Percentiles rank a stretch among this genome's conserved stretches.
phyloP scores from a whole-genome alignment of 768 basidiomycete species.

The Amanita muscaria region DNA sequence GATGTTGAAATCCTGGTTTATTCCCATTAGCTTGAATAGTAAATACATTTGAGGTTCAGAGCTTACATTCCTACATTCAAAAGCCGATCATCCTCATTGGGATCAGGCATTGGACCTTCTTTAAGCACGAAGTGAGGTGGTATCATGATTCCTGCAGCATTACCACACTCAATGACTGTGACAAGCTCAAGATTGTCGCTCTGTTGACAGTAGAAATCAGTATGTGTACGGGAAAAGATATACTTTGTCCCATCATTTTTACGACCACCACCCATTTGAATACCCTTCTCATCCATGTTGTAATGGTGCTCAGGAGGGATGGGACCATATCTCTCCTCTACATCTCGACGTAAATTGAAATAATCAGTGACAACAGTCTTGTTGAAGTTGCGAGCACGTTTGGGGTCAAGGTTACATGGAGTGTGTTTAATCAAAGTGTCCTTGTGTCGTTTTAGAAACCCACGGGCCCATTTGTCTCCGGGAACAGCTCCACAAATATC shows the following conservation, averaged over 20 bases:
- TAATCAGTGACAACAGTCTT: not conserved
- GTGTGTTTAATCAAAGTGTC: constrained; percentile 11
- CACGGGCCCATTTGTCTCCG: constrained; percentile 10
- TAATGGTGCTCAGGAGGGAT: constrained; percentile 24
- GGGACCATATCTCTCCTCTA: constrained; percentile 13
- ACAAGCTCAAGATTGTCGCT: constrained; percentile 32
- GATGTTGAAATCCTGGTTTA: constrained; percentile 18
- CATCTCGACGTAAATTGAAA: constrained; percentile 13
- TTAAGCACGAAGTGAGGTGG: constrained; percentile 22
- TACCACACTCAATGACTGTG: constrained; percentile 32
- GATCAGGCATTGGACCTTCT: constrained; percentile 10
- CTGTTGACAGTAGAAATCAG: constrained; percentile 13
- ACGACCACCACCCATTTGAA: constrained; percentile 18
- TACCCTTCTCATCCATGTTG: constrained; percentile 31
- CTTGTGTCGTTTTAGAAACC: constrained; percentile 11
- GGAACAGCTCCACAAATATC: constrained; percentile 9
- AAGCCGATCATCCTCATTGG: constrained; percentile 1
- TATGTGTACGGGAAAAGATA: constrained; percentile 11
- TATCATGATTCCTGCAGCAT: constrained; percentile 22
- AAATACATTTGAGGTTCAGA: not conserved
- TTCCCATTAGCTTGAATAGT: not conserved
- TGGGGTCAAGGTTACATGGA: constrained; percentile 18
- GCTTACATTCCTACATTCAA: constrained; percentile 4
- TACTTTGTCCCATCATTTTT: constrained; percentile 16
- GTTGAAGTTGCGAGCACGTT: constrained; percentile 20